Evolutionary conservation across 768 basidiomycete genomes (phyloP).

Genomic region (Boletus edulis): DNA sequence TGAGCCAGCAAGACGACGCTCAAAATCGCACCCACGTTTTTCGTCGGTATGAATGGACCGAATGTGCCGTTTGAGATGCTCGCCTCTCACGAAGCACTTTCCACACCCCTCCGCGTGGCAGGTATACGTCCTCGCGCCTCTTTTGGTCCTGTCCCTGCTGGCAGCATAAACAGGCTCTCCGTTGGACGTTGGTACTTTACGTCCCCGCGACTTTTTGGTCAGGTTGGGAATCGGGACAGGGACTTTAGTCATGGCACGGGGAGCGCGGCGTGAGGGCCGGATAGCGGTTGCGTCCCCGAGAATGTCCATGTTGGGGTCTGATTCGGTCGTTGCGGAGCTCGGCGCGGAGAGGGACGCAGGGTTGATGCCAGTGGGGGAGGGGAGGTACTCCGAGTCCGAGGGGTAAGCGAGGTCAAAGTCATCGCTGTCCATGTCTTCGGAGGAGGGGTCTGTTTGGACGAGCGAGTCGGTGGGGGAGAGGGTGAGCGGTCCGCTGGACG

Average conservation of each 20-base stretch:
- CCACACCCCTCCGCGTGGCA: slow-evolving; percentile 72
- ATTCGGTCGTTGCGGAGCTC: too few relatives aligned
- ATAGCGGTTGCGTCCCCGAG: background rate
- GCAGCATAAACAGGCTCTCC: slow-evolving; percentile 20
- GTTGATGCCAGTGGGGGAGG: slow-evolving; percentile 8
- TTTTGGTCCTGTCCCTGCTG: slow-evolving; percentile 34
- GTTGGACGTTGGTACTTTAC: slow-evolving; percentile 44
- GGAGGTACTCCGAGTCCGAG: slow-evolving; percentile 26
- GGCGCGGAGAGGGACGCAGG: slow-evolving; percentile 8
- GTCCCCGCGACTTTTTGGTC: slow-evolving; percentile 48
- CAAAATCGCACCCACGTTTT: slow-evolving; percentile 59
- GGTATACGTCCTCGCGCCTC: slow-evolving; percentile 47
- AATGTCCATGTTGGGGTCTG: background rate
- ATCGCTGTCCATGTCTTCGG: slow-evolving; percentile 19
- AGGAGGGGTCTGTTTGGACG: slow-evolving; percentile 1
- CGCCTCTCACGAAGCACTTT: slow-evolving; percentile 75
- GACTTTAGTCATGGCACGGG: slow-evolving; percentile 28
- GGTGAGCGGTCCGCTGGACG: background rate
- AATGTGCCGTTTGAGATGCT: slow-evolving; percentile 82
- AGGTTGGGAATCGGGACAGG: slow-evolving; percentile 49
- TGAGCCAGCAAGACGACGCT: background rate
- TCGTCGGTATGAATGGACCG: slow-evolving; percentile 80
- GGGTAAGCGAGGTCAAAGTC: slow-evolving; percentile 15
- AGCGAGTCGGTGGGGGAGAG: slow-evolving; percentile 2
- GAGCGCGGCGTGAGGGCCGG: slow-evolving; percentile 22